Evolutionary conservation across 345 rosid species (phyloP).

Genomic region (Lepidium sativum): DNA sequence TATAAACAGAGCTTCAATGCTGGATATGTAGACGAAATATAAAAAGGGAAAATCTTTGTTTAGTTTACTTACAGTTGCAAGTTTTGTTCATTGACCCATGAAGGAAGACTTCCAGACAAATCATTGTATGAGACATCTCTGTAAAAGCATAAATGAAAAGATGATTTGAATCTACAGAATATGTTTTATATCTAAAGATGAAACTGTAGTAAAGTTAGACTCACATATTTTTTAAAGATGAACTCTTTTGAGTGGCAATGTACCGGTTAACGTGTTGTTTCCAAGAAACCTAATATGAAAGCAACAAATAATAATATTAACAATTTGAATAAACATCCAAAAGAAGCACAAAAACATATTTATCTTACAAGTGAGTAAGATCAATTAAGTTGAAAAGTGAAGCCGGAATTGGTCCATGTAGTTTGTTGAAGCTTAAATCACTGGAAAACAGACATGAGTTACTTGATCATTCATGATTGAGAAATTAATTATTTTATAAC

Average conservation of each 20-base stretch:
- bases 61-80: conserved; percentile 59
- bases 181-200: too few species aligned
- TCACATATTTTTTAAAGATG: too few species aligned
- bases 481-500: too few species aligned
- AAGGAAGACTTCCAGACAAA: conserved; percentile 55
- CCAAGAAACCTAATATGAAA: conserved; percentile 44
- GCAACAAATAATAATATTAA: not conserved
- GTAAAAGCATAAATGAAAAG: conserved; percentile 13
- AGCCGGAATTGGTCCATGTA: conserved; percentile 24
- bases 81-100: conserved; percentile 43
- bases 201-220: too few species aligned
- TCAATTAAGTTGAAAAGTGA: conserved; percentile 24
- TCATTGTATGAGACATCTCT: conserved; percentile 82
- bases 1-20: not conserved
- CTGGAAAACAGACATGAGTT: conserved; percentile 16
- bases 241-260: too few species aligned
- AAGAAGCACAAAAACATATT: not conserved
- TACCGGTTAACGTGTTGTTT: conserved; percentile 38
- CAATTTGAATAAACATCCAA: not conserved
- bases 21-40: conserved; percentile 2
- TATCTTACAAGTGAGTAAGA: conserved; percentile 47
- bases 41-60: too few species aligned
- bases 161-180: too few species aligned
- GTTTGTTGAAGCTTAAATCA: conserved; percentile 32
- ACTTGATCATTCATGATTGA: not conserved